These are phyloP conservation scores for Elymus sibiricus DNA, from an alignment of 176 grass and related monocot species.

Conservation along the genomic window DNA sequence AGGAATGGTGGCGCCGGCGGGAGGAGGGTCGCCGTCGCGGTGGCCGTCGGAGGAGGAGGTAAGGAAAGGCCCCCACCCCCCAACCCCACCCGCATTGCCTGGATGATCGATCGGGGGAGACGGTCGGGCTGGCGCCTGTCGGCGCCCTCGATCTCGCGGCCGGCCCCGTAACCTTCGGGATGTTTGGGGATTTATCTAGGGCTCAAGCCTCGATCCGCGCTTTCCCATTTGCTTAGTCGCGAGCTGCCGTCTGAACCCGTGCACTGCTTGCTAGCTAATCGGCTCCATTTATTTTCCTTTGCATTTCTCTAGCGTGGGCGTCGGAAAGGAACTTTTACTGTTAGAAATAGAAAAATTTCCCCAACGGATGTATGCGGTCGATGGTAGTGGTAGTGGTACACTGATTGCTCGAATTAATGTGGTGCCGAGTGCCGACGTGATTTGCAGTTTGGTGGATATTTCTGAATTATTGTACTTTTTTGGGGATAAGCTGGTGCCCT, in stretches of 20 bases:
- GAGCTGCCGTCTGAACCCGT: background rate
- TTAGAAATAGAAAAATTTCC: background rate
- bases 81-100: background rate
- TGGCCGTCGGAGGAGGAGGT: constrained; percentile 58
- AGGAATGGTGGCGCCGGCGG: constrained; percentile 39
- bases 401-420: background rate
- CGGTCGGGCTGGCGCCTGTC: background rate
- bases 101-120: background rate
- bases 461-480: background rate
- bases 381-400: background rate
- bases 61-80: background rate
- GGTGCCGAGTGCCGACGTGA: background rate
- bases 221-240: background rate
- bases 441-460: background rate
- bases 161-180: background rate
- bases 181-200: background rate
- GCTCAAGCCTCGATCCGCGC: background rate
- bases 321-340: background rate
- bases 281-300: background rate
- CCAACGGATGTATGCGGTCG: background rate
- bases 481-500: background rate
- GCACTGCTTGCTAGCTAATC: background rate
- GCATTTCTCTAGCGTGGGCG: background rate
- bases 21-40: constrained; percentile 9
- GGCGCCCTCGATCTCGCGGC: background rate